phyloP scores from a whole-genome alignment of 805 yeast species.

The Sungouiella thailandica region DNA sequence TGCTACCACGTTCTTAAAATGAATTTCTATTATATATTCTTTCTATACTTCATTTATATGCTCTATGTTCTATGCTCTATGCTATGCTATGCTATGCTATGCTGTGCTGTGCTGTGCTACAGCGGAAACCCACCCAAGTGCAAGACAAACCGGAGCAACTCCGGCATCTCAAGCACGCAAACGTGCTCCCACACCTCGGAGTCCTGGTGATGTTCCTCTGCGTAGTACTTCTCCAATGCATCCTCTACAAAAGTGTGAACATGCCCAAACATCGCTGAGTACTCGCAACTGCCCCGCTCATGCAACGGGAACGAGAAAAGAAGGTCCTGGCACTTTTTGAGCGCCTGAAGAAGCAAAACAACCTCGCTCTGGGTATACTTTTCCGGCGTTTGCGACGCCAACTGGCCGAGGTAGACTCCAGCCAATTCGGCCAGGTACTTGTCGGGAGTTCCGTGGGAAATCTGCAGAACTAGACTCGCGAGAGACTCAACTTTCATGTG shows the following conservation, averaged over 20 bases:
- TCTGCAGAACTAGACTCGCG: no score
- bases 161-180: slow-evolving; percentile 10
- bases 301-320: slow-evolving; percentile 5
- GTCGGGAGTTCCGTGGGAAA: no score
- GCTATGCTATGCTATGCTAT: no score
- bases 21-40: no score
- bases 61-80: no score
- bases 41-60: no score
- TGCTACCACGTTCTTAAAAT: no score
- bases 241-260: slow-evolving; percentile 3
- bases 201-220: slow-evolving; percentile 2
- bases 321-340: slow-evolving; percentile 4
- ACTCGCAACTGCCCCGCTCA: slow-evolving; percentile 5
- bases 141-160: slow-evolving; percentile 11
- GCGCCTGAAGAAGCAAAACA: slow-evolving; percentile 5
- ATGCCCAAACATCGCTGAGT: slow-evolving; percentile 2
- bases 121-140: slow-evolving; percentile 12
- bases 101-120: no score
- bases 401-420: neutral
- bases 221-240: slow-evolving; percentile 3
- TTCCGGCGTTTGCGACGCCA: neutral
- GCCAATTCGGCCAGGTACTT: neutral
- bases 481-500: neutral
- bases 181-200: slow-evolving; percentile 10
- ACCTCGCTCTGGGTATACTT: slow-evolving; percentile 1